Evolutionary conservation across 768 basidiomycete species (phyloP).

Genomic region (Sistotremastrum suecicum): DNA sequence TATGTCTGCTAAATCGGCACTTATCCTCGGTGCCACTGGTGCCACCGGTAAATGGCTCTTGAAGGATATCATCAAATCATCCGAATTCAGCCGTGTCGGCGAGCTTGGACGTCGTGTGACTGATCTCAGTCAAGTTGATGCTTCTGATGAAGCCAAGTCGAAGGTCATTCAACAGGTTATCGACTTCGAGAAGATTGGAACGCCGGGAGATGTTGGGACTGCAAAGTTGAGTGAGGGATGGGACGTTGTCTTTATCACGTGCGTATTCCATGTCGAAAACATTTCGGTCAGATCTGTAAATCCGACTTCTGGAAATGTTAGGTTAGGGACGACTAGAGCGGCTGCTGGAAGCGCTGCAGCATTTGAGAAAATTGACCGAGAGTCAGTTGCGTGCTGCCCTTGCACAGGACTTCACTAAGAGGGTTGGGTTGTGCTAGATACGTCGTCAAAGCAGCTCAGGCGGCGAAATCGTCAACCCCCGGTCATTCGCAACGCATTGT

Average conservation of each 20-base stretch:
- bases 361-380: slow-evolving; percentile 68
- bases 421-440: slow-evolving; percentile 28
- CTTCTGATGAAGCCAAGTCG: slow-evolving; percentile 19
- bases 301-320: slow-evolving; percentile 9
- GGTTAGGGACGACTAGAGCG: slow-evolving; percentile 52
- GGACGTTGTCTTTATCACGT: slow-evolving; percentile 53
- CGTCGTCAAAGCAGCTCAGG: slow-evolving; percentile 58
- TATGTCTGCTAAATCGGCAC: slow-evolving; percentile 26
- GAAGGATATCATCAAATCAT: slow-evolving; percentile 40
- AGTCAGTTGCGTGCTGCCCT: slow-evolving; percentile 28
- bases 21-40: slow-evolving; percentile 66
- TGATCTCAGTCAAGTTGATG: slow-evolving; percentile 21
- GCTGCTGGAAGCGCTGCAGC: slow-evolving; percentile 46
- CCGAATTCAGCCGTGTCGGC: slow-evolving; percentile 41
- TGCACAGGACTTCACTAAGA: neutral
- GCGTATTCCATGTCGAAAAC: slow-evolving; percentile 11
- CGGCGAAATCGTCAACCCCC: slow-evolving; percentile 37
- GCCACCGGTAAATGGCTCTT: slow-evolving; percentile 50
- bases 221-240: no score
- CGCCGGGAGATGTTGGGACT: slow-evolving; percentile 16
- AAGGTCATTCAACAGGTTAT: slow-evolving; percentile 58
- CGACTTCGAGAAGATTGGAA: slow-evolving; percentile 53
- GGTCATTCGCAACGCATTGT: slow-evolving; percentile 41
- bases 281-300: neutral
- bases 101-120: slow-evolving; percentile 61